A percentile compares a stretch with the other conserved stretches of the same genome.
phyloP scores from a whole-genome alignment of 1,284 basidiomycete species.

The Mycosarcoma maydis region DNA sequence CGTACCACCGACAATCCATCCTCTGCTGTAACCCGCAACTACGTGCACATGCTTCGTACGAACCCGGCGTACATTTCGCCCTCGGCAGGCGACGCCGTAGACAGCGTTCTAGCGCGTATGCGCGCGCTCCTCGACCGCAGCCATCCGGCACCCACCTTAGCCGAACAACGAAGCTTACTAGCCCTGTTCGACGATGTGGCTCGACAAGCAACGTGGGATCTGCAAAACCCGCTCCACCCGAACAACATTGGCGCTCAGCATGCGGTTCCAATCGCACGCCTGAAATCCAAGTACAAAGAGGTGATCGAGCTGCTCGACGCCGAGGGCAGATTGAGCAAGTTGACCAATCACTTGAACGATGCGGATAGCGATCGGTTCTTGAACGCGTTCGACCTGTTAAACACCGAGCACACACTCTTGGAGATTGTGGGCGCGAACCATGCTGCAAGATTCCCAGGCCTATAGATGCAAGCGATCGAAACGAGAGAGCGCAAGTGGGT shows the following conservation, averaged over 20 bases:
- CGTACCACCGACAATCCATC: too few species aligned
- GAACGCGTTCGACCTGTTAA: neutral
- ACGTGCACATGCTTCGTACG: neutral
- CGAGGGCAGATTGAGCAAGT: neutral
- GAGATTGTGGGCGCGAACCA: neutral
- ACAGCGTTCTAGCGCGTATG: neutral
- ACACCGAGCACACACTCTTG: conserved; percentile 2
- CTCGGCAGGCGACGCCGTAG: neutral
- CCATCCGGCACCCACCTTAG: neutral
- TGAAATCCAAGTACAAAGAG: neutral
- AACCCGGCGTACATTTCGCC: conserved; percentile 3
- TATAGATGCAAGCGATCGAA: neutral
- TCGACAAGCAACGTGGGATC: neutral
- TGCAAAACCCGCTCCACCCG: conserved; percentile 15
- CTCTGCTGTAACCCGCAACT: too few species aligned
- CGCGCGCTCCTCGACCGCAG: neutral
- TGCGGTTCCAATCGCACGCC: neutral
- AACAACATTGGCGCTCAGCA: conserved; percentile 16
- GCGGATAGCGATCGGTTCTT: conserved; percentile 1
- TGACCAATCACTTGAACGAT: conserved; percentile 2
- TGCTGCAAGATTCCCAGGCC: neutral
- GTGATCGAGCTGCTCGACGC: neutral
- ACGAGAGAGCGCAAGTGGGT: too few species aligned
- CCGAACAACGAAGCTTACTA: neutral
- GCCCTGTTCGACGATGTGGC: neutral